A percentile compares a stretch with the other conserved stretches of the same genome.
These are phyloP conservation scores for Penicillium sp. DNA, from an alignment of 2,329 filamentous ascomycete genomes.

Conservation along the genomic window DNA sequence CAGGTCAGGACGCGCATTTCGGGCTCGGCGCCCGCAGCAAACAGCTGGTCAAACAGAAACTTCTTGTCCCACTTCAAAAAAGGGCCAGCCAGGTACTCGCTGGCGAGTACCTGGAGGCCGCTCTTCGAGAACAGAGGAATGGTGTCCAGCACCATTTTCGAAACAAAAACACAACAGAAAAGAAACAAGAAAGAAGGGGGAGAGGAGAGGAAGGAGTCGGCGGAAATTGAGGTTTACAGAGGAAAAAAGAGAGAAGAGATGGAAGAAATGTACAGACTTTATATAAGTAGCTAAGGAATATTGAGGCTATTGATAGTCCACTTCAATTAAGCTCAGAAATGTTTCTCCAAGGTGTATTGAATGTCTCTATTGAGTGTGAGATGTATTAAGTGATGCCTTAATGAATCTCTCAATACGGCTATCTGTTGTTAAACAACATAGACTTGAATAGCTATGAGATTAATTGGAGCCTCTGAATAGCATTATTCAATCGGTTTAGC, in stretches of 20 bases:
- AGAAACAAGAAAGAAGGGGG: neutral
- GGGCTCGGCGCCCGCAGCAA: neutral
- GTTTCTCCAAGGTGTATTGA: neutral
- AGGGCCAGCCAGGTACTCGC: conserved; percentile 1
- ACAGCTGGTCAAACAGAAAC: neutral
- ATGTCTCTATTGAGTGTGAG: neutral
- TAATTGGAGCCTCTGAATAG: neutral
- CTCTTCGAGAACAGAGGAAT: conserved; percentile 1
- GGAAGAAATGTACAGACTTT: neutral
- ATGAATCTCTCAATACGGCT: neutral
- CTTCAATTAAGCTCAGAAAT: neutral
- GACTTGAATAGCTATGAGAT: neutral
- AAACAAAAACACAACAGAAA: neutral
- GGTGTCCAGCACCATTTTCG: neutral
- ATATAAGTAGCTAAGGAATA: neutral
- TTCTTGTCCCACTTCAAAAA: neutral
- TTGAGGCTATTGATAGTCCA: neutral
- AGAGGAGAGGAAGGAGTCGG: no score
- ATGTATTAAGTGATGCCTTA: neutral
- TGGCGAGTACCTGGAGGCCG: conserved; percentile 3
- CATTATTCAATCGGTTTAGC: neutral
- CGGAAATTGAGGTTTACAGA: neutral
- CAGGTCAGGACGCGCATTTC: neutral
- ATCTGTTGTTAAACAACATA: neutral
- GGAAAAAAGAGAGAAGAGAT: neutral